These are phyloP conservation scores for Phalaenopsis hybrid DNA, from an alignment of 116 monocot species.

Conservation along the genomic window DNA sequence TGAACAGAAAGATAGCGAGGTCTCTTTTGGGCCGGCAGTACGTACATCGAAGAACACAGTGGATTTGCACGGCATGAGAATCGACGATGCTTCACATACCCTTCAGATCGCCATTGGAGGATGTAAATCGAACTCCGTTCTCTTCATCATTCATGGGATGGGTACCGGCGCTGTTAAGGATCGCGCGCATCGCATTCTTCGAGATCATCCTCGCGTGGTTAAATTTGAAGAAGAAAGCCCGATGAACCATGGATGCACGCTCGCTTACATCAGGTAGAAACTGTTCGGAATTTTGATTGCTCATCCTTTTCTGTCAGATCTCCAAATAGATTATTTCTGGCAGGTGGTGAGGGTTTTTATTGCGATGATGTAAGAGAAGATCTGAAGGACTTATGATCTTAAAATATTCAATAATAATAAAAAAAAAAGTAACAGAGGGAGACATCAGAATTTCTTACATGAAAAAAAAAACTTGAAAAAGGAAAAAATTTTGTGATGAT, in stretches of 20 bases:
- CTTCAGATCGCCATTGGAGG: constrained; percentile 55
- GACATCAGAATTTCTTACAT: too few species aligned
- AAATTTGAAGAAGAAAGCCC: constrained; percentile 80
- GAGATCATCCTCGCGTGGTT: constrained; percentile 59
- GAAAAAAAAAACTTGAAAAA: too few species aligned
- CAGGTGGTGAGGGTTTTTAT: too few species aligned
- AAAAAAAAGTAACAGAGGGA: too few species aligned
- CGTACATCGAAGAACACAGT: constrained; percentile 76
- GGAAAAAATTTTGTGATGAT: too few species aligned
- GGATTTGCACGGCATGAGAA: constrained; percentile 65
- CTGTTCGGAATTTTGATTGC: too few species aligned
- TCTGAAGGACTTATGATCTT: too few species aligned
- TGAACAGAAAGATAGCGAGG: constrained; percentile 19
- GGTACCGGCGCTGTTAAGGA: constrained; percentile 74
- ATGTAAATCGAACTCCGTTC: constrained; percentile 45
- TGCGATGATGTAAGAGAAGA: too few species aligned
- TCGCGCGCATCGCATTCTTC: constrained; percentile 37
- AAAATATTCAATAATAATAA: too few species aligned
- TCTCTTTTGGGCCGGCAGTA: constrained; percentile 50
- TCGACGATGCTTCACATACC: constrained; percentile 45
- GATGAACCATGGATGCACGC: constrained; percentile 78
- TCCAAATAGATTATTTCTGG: too few species aligned
- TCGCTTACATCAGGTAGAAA: constrained; percentile 55
- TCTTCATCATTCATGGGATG: constrained; percentile 73
- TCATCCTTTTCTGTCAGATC: too few species aligned